phyloP scores from a whole-genome alignment of 306 rosid species.

The Lotus japonicus region DNA sequence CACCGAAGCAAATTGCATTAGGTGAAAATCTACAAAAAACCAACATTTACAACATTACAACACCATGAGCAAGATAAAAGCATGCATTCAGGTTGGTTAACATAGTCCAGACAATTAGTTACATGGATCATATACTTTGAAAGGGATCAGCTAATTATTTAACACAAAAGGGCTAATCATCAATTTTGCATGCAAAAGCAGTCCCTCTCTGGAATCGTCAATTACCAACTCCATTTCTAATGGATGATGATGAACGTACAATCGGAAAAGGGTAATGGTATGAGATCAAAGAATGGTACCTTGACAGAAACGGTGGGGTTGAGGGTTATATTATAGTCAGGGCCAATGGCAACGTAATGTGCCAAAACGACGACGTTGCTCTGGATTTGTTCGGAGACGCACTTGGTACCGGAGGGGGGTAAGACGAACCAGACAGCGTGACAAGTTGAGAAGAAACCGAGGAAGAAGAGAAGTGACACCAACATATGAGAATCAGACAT shows the following conservation, averaged over 20 bases:
- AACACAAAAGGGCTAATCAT: no score
- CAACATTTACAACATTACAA: no score
- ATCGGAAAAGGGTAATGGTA: background rate
- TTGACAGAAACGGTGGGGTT: conserved; percentile 54
- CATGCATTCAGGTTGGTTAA: no score
- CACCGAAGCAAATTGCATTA: background rate
- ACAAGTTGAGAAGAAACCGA: conserved; percentile 16
- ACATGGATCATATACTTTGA: no score
- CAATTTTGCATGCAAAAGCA: background rate
- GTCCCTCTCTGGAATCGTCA: background rate
- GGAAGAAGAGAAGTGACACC: background rate
- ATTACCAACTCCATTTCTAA: background rate
- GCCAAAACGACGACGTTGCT: conserved; percentile 79
- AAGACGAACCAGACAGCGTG: conserved; percentile 49
- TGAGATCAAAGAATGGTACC: conserved; percentile 30
- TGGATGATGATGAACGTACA: background rate
- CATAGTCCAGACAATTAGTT: no score
- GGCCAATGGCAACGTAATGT: conserved; percentile 49
- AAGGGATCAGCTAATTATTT: no score
- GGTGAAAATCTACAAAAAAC: background rate
- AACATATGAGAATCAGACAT: no score
- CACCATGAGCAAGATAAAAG: no score
- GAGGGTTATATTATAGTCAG: conserved; percentile 8
- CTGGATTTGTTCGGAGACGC: conserved; percentile 90
- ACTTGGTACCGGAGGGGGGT: conserved; percentile 56